Conservation (phyloP, 2,329 filamentous ascomycete genomes). For the Zasmidium cellare region DNA sequence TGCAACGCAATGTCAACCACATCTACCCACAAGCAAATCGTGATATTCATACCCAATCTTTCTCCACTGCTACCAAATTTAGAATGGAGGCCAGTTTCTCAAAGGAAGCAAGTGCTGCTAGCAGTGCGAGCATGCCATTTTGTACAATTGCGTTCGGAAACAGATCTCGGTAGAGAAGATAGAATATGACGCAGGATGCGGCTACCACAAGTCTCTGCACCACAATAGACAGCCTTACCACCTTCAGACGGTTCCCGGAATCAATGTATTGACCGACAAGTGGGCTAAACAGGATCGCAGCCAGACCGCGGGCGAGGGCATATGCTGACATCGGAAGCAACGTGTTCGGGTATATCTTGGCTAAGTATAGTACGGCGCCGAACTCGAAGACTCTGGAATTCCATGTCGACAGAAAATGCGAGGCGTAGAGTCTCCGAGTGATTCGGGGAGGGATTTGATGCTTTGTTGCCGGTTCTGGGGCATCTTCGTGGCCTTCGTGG, state of each 20-base stretch:
- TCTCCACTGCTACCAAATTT: conserved; percentile 68
- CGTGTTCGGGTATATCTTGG: conserved; percentile 51
- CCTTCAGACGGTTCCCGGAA: conserved; percentile 40
- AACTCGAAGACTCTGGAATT: conserved; percentile 53
- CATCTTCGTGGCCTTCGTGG: background rate
- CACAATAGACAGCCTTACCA: conserved; percentile 43
- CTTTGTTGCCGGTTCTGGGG: background rate
- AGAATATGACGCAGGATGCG: conserved; percentile 25
- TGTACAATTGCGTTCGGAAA: background rate
- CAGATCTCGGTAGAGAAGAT: conserved; percentile 6
- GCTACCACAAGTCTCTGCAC: conserved; percentile 29
- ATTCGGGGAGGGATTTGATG: background rate
- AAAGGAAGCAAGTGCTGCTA: conserved; percentile 56
- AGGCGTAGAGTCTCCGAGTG: conserved; percentile 37
- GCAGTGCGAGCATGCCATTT: background rate
- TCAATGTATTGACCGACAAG: conserved; percentile 63
- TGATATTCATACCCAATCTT: conserved; percentile 59
- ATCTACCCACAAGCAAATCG: no score
- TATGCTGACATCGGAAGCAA: conserved; percentile 69
- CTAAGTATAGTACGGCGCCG: conserved; percentile 51
- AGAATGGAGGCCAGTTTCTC: conserved; percentile 67
- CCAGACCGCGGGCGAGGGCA: conserved; percentile 59
- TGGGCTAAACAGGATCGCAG: conserved; percentile 61
- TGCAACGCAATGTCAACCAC: background rate
- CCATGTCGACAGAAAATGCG: conserved; percentile 52